A percentile compares a stretch with the other conserved stretches of the same genome.
Conservation (phyloP, 129 eudicot species). For the Helianthus annuus region DNA sequence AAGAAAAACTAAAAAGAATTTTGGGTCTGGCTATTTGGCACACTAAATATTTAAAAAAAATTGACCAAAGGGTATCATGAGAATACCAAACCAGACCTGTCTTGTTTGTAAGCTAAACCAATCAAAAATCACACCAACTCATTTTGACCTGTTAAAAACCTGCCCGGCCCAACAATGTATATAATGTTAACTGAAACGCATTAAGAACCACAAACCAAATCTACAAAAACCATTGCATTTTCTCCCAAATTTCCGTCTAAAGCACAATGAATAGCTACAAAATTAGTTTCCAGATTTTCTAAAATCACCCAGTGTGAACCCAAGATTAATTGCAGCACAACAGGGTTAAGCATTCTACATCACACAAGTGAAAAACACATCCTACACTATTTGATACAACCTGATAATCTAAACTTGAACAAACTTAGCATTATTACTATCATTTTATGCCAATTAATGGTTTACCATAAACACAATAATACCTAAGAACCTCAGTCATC, state of each 20-base stretch:
- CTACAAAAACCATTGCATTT: background rate
- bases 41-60: too few relatives aligned
- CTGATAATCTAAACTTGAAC: too few relatives aligned
- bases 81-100: background rate
- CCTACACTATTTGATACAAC: background rate
- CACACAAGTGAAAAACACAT: background rate
- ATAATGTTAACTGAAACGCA: background rate
- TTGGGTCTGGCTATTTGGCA: too few relatives aligned
- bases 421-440: too few relatives aligned
- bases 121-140: background rate
- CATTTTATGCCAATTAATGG: too few relatives aligned
- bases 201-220: background rate
- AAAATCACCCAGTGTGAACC: background rate
- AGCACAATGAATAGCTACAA: background rate
- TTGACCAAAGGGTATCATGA: too few relatives aligned
- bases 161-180: background rate
- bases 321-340: background rate
- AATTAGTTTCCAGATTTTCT: background rate
- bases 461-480: too few relatives aligned
- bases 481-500: too few relatives aligned
- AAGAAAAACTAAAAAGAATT: background rate
- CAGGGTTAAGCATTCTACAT: background rate
- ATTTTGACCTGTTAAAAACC: background rate
- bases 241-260: background rate
- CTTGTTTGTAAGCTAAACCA: background rate